These are phyloP conservation scores for Mycena epipterygia DNA, from an alignment of 768 basidiomycete genomes.

Conservation along the genomic window DNA sequence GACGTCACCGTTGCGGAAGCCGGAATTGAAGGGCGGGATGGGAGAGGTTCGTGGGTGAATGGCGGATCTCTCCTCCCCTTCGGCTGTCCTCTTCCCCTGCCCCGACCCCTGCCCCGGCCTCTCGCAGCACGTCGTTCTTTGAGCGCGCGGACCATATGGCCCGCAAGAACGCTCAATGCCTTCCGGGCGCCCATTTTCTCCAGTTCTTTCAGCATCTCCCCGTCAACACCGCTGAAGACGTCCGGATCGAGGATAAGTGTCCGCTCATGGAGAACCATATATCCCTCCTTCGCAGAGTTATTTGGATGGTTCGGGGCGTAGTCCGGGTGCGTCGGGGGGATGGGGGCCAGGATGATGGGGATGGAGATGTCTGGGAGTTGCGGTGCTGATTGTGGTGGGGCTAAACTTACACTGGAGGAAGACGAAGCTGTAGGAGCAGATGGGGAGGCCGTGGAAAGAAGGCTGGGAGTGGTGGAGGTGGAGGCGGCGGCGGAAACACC, in stretches of 20 bases:
- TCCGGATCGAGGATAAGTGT: constrained; percentile 87
- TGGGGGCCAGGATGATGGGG: constrained; percentile 83
- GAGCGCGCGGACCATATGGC: constrained; percentile 86
- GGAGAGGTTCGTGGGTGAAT: constrained; percentile 10
- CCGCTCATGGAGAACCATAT: constrained; percentile 88
- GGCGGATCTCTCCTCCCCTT: constrained; percentile 41
- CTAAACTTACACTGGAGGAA: constrained; percentile 39
- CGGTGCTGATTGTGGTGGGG: constrained; percentile 35
- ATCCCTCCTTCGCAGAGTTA: constrained; percentile 66
- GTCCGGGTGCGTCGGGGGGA: constrained; percentile 74
- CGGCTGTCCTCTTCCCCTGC: constrained; percentile 52
- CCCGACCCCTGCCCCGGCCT: constrained; percentile 60
- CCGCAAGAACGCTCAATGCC: constrained; percentile 85
- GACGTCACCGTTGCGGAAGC: background rate
- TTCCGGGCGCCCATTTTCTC: constrained; percentile 87
- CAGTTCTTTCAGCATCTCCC: constrained; percentile 79
- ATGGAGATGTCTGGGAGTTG: constrained; percentile 69
- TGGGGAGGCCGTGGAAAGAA: constrained; percentile 32
- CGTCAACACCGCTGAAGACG: constrained; percentile 84
- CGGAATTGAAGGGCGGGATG: background rate
- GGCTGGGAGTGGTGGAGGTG: constrained; percentile 46
- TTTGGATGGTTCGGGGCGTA: constrained; percentile 61
- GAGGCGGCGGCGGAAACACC: constrained; percentile 34
- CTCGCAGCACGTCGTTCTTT: constrained; percentile 71
- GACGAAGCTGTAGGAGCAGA: constrained; percentile 41